phyloP scores from a whole-genome alignment of 768 basidiomycete genomes.

The Trametes sanguinea region DNA sequence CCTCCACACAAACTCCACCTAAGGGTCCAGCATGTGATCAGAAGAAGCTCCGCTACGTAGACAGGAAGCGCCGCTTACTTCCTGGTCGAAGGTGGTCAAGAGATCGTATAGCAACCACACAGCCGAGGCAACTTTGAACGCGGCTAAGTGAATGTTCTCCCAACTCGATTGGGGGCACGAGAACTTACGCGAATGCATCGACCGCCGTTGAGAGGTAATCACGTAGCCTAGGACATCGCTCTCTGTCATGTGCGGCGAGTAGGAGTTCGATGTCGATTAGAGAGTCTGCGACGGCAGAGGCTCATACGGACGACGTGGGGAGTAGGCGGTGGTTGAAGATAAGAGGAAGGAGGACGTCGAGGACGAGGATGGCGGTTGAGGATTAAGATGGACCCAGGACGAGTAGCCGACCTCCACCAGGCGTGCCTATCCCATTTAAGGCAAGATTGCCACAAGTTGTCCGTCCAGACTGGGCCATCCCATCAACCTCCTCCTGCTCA shows the following conservation, averaged over 20 bases:
- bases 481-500: not conserved
- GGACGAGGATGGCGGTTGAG: slow-evolving; percentile 3
- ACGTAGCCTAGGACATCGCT: slow-evolving; percentile 8
- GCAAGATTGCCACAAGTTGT: not conserved
- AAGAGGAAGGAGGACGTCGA: not conserved
- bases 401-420: slow-evolving; percentile 9
- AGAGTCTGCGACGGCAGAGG: not conserved
- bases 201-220: slow-evolving; percentile 1
- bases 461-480: not conserved
- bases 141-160: too few species aligned
- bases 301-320: slow-evolving; percentile 1
- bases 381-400: slow-evolving; percentile 8
- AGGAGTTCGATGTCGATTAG: not conserved
- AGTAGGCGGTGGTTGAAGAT: not conserved
- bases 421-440: slow-evolving; percentile 5
- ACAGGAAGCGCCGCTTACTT: not conserved
- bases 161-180: not conserved
- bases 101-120: slow-evolving; percentile 15
- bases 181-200: slow-evolving; percentile 5
- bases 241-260: slow-evolving; percentile 5
- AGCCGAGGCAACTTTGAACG: slow-evolving; percentile 2
- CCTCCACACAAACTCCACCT: slow-evolving; percentile 19
- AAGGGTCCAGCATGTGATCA: too few species aligned
- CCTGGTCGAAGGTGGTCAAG: slow-evolving; percentile 15
- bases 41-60: not conserved